These are phyloP conservation scores for Trypanosoma platydactyli DNA, from an alignment of 208 protist species.

Conservation along the genomic window DNA sequence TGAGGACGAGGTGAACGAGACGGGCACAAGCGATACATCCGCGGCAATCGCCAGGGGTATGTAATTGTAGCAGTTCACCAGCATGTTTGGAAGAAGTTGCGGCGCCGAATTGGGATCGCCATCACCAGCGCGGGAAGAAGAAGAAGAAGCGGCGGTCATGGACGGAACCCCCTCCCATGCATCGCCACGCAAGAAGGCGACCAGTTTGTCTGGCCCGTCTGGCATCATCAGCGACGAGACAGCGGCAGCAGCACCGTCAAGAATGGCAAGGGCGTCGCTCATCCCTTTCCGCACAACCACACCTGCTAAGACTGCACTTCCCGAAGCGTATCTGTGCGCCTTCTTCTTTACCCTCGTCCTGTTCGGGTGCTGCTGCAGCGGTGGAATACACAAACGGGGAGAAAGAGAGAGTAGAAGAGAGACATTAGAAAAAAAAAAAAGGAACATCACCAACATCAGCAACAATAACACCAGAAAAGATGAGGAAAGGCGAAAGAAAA, in stretches of 20 bases:
- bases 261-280: conserved; percentile 55
- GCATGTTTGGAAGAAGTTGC: conserved; percentile 28
- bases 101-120: background rate
- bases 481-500: background rate
- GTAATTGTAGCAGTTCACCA: conserved; percentile 44
- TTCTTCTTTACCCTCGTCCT: background rate
- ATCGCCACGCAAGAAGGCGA: conserved; percentile 46
- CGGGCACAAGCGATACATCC: conserved; percentile 36
- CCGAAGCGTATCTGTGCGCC: background rate
- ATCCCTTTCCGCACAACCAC: conserved; percentile 25
- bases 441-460: background rate
- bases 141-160: background rate
- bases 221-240: conserved; percentile 65
- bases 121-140: background rate
- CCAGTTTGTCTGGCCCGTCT: conserved; percentile 51
- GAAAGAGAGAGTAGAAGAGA: background rate
- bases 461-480: background rate
- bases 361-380: too few species aligned
- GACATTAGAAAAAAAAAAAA: background rate
- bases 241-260: conserved; percentile 42
- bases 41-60: conserved; percentile 69
- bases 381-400: background rate
- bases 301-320: background rate
- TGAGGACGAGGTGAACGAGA: conserved; percentile 11
- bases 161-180: conserved; percentile 20